Percentiles rank a stretch among this genome's conserved stretches.
These are phyloP conservation scores for Chamaecrista fasciculata DNA, from an alignment of 306 rosid genomes.

Conservation along the genomic window DNA sequence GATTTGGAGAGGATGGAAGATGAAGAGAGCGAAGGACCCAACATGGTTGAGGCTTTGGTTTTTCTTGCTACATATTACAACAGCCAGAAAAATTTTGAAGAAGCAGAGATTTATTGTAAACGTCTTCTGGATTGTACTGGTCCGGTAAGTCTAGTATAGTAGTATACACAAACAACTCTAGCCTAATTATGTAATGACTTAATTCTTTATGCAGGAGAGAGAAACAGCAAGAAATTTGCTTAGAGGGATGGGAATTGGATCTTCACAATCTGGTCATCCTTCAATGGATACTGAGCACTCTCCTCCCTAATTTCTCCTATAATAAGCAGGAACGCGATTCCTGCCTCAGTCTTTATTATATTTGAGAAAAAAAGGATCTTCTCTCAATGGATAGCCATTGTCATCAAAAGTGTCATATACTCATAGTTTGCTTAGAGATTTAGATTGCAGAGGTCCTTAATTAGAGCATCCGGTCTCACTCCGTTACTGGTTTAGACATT, in stretches of 20 bases:
- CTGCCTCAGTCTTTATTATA: constrained; percentile 11
- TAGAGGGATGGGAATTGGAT: constrained; percentile 60
- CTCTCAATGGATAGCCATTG: background rate
- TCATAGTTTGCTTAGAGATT: background rate
- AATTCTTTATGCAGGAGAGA: constrained; percentile 63
- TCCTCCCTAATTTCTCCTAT: constrained; percentile 48
- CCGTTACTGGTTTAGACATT: background rate
- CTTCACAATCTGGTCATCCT: constrained; percentile 55
- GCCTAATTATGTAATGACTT: background rate
- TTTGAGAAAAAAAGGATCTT: background rate
- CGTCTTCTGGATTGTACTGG: constrained; percentile 93
- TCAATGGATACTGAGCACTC: constrained; percentile 79
- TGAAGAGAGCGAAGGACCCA: constrained; percentile 94
- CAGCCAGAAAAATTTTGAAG: constrained; percentile 60
- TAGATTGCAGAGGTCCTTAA: background rate
- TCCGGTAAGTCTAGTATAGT: constrained; percentile 61
- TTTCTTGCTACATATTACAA: constrained; percentile 73
- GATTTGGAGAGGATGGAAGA: constrained; percentile 90
- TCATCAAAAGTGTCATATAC: no score
- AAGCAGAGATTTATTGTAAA: constrained; percentile 83
- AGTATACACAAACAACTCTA: background rate
- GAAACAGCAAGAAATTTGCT: constrained; percentile 91
- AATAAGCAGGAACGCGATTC: background rate
- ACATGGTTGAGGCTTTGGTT: constrained; percentile 80
- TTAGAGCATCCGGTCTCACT: background rate